Percentiles rank a stretch among this genome's conserved stretches.
Evolutionary conservation across 306 rosid species (phyloP).

Genomic region (Geum urbanum): DNA sequence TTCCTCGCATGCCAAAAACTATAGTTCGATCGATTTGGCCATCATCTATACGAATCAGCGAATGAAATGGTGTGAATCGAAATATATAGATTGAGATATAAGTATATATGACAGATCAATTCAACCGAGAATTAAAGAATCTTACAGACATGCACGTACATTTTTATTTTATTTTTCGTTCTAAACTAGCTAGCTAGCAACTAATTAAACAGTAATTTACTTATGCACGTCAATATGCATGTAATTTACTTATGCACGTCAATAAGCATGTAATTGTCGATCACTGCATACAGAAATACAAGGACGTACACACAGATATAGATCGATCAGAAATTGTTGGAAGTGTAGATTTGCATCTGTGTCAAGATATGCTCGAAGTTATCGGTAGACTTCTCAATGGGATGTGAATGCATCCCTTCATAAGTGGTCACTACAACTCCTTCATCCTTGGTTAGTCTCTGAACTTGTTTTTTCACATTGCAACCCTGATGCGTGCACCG

Average conservation of each 20-base stretch:
- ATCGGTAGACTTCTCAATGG: conserved; percentile 46
- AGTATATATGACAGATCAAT: background rate
- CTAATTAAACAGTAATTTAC: background rate
- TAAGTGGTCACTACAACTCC: conserved; percentile 45
- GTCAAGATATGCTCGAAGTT: conserved; percentile 53
- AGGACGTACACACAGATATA: too few species aligned
- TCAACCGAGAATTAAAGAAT: background rate
- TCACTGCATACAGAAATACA: background rate
- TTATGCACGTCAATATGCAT: background rate
- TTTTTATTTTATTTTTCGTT: background rate
- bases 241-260: too few species aligned
- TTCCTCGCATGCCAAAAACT: too few species aligned
- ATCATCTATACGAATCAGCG: too few species aligned
- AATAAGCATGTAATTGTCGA: too few species aligned
- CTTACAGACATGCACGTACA: background rate
- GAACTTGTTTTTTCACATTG: conserved; percentile 52
- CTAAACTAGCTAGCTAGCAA: background rate
- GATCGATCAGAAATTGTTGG: conserved; percentile 10
- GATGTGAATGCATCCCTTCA: conserved; percentile 49
- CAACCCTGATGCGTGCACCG: conserved; percentile 51
- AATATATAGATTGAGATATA: too few species aligned
- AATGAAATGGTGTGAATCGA: too few species aligned
- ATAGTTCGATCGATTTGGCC: too few species aligned
- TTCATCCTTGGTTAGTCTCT: conserved; percentile 45
- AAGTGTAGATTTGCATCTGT: conserved; percentile 44